Evolutionary conservation across 306 rosid genomes (phyloP), one percentile per base, ranked within the genome.

Genomic region (Luffa aegyptiaca): DNA sequence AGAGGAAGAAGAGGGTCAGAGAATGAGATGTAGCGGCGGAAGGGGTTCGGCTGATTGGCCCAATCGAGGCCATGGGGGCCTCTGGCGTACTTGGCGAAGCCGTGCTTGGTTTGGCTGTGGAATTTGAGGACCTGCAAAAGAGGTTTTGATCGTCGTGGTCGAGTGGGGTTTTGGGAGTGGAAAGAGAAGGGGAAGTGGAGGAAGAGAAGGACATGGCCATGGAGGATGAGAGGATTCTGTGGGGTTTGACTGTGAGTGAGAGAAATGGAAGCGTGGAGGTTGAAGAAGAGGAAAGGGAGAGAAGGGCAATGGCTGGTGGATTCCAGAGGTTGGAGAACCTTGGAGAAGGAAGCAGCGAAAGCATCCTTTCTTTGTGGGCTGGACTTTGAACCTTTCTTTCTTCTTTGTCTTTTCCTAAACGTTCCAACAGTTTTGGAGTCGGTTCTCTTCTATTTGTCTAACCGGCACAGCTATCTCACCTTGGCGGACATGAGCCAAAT

Each of bases 1-100:
- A 94, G 93, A 64, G 95, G 80, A 3, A 91, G 80, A 46, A 94
- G 91, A 70, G 95, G 97, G 2, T 97, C 80, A 68, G 91, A 55
- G 31, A 26, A 26, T 26, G 31, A 26, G 79, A 79, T 79, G 83
- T 86, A 92, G 18, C 95, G 80, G n/a, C 98, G 97, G 61, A 94
- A 94, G 44, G 98, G 98, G 88, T 91, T 94, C 49, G 98, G 98
- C 80, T 94, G 98, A 82, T 92, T 94, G 80, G 95, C 95, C 98
- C 98, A 94, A 74, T 94, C 98, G 18, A 94, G 97, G 26, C 97
- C 97, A 16, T 83, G 88, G 4, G 97, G 98, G 6, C 98, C 97
- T 75, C 92, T 82, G 72, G 98, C 91, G 83, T 90, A 91, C 51
- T 77, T 80, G 85, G 85, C 79, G 86, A 90, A 90, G 75, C 62